Percentiles rank a stretch among this genome's conserved stretches.
phyloP scores from a whole-genome alignment of 2,329 filamentous ascomycete genomes.

The Colletotrichum endophyticum region DNA sequence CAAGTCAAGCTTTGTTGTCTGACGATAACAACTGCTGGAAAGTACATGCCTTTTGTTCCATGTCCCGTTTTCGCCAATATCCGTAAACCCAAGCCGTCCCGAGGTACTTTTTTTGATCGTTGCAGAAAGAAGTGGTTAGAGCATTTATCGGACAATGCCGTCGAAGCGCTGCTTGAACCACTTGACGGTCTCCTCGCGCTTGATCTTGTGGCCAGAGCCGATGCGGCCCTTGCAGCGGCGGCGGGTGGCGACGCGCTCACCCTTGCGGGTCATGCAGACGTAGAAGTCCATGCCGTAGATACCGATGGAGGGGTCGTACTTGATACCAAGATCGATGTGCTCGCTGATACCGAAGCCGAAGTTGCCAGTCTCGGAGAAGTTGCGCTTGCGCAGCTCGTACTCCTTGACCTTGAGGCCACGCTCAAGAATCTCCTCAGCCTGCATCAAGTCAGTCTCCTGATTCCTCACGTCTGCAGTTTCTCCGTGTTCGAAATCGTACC shows the following conservation, averaged over 20 bases:
- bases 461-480: not conserved
- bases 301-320: constrained; percentile 98
- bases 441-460: not conserved
- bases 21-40: constrained; percentile 48
- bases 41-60: constrained; percentile 41
- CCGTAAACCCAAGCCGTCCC: constrained; percentile 25
- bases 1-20: constrained; percentile 55
- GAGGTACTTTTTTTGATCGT: constrained; percentile 11
- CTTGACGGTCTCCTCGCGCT: constrained; percentile 93
- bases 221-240: constrained; percentile 87
- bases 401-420: constrained; percentile 99
- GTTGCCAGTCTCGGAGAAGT: constrained; percentile 99
- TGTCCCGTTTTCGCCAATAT: constrained; percentile 38
- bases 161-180: constrained; percentile 95
- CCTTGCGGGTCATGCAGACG: constrained; percentile 99
- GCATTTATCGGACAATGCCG: constrained; percentile 94
- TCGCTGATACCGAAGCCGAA: constrained; percentile 99
- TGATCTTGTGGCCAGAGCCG: constrained; percentile 90
- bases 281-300: constrained; percentile 99
- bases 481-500: constrained; percentile 33
- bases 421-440: constrained; percentile 99
- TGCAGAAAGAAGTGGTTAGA: constrained; percentile 9
- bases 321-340: constrained; percentile 99
- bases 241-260: constrained; percentile 96
- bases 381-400: constrained; percentile 98